Evolutionary conservation across 495 filamentous ascomycete species (phyloP), one percentile per base, ranked within the genome.

Genomic region (Viridothelium virens): DNA sequence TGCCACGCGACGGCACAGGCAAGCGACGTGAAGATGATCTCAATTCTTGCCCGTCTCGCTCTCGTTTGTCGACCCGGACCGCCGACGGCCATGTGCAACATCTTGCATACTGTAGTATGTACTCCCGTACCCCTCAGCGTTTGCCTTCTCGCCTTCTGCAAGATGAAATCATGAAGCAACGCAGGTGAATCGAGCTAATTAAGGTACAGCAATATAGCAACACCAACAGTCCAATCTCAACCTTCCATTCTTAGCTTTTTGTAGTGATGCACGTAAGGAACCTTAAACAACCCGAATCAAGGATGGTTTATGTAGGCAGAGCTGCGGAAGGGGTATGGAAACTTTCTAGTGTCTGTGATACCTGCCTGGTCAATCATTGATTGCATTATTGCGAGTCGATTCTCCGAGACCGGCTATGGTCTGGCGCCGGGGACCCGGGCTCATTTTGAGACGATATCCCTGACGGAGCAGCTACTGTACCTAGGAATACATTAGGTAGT

Each of bases 1-100:
- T 53, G 48, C 48, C 48, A 53, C 48, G 48, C 48, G 48, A 53
- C 48, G 48, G 48, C n/a, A 16, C 48, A 53, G 48, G 48, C 48
- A 53, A 53, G 48, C 48, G n/a, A 25, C 48, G 16, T 53, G 48
- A 53, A 53, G 48, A 53, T 53, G 48, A 53, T 53, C 48, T n/a
- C 48, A 53, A 16, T 53, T 53, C 10, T 25, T 53, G 16, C 48
- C 48, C 18, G 11, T 53, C 48, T 44, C 7, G 14, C 41, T 14
- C 41, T 44, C 14, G 41, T 44, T 14, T 44, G 7, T 53, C 48
- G 48, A 53, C 9, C 11, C 48, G 48, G 48, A 14, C 48, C 48
- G 48, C 48, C 7, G n/a, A 14, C n/a, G 18, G 18, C 48, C 48
- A 53, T 53, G 48, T 53, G 48, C n/a, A 25, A 25, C 25, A 53